Evolutionary conservation across 768 basidiomycete genomes (phyloP), one percentile per base, ranked within the genome.

Genomic region (Russula ochroleuca): DNA sequence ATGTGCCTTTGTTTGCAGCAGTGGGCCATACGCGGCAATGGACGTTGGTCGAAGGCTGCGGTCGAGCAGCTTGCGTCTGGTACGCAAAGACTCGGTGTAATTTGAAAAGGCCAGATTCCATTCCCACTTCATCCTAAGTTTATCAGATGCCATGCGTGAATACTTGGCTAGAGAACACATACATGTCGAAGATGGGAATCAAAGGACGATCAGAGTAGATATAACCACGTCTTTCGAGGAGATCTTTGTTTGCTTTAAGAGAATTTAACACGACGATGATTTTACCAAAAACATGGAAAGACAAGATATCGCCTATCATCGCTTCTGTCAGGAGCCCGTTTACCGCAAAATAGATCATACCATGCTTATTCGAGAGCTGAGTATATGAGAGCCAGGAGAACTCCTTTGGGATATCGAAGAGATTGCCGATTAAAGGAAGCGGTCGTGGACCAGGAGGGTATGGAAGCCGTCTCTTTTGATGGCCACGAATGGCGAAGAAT

Each of bases 371-470:
- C 14, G 63, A 59, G 6, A 45, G 14, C 2, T 52, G 38, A 3
- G 52, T 19, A 37, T 55, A 61, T 21, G 23, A 21, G 23, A 61
- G 43, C 63, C 63, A 64, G n/a, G 41, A 40, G 11, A 19, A 61
- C 11, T 53, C 49, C 35, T 48, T 61, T 25, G 63, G 63, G 6
- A 61, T 40, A 33, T 64, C 59, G 2, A 61, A 19, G 21, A 64
- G 52, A 41, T 64, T 64, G 2, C 63, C 63, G 2, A 64, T 21
- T 11, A 64, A 13, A 4, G 63, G 63, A 7, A 61, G 38, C 1
- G 59, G 59, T 41, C 28, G 49, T 5, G 63, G 63, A 5, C 63
- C 63, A 28, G 63, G 63, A 6, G 63, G 63, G 13, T 64, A 64
- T 3, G 59, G 59, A 5, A 55, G 33, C 15, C 47, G 0, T 5